Conservation (phyloP, 2,329 filamentous ascomycete species). For the Calonectria pauciramosa region DNA sequence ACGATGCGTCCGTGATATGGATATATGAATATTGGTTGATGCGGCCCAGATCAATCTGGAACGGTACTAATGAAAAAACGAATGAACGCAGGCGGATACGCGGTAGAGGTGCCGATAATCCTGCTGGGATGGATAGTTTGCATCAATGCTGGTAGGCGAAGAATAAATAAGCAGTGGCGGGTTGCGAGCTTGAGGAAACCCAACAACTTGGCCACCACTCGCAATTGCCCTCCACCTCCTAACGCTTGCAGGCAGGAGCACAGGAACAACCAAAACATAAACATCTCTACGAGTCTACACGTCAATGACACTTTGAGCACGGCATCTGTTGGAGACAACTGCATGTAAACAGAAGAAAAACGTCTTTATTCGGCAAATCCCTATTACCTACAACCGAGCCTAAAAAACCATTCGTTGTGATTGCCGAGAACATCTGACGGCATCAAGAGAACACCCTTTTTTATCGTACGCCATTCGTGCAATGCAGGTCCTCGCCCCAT, state of each 20-base stretch:
- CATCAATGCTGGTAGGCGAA: not conserved
- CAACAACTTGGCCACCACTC: not conserved
- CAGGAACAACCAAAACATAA: not conserved
- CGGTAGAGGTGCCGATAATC: not conserved
- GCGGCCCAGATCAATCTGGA: not conserved
- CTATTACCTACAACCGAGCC: constrained; percentile 39
- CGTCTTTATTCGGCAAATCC: constrained; percentile 41
- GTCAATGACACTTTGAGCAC: not conserved
- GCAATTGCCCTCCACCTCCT: not conserved
- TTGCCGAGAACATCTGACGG: constrained; percentile 25
- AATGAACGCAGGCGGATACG: not conserved
- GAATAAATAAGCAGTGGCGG: not conserved
- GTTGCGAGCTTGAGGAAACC: not conserved
- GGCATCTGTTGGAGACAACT: not conserved
- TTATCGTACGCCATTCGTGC: constrained; percentile 64
- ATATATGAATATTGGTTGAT: constrained; percentile 24
- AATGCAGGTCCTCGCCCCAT: constrained; percentile 64
- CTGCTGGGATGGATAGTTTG: not conserved
- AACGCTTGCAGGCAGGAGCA: not conserved
- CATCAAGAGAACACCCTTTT: constrained; percentile 47
- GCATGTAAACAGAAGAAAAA: constrained; percentile 16
- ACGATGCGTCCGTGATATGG: constrained; percentile 17
- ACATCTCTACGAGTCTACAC: not conserved
- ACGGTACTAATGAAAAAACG: not conserved
- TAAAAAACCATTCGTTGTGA: constrained; percentile 31